A percentile compares a stretch with the other conserved stretches of the same genome.
Conservation (phyloP, 805 yeast genomes). For the Kluyveromyces dobzhanskii region DNA sequence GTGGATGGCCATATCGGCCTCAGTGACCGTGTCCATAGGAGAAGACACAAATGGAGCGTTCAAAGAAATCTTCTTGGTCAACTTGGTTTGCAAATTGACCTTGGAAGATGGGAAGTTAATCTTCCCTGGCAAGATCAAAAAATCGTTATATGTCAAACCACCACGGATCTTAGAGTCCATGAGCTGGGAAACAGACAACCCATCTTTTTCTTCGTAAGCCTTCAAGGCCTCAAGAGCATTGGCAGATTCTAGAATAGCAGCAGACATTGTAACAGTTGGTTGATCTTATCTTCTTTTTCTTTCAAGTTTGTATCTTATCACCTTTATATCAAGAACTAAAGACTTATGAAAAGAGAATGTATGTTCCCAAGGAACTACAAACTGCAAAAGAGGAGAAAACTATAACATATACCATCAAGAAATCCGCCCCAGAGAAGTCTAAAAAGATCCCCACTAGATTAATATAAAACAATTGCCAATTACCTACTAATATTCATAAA, state of each 20-base stretch:
- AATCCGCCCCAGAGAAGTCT: conserved; percentile 2
- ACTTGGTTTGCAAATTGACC: conserved; percentile 73
- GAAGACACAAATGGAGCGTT: conserved; percentile 95
- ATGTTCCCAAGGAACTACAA: too few relatives aligned
- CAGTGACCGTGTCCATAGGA: conserved; percentile 99
- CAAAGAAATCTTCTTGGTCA: conserved; percentile 86
- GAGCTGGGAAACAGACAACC: conserved; percentile 71
- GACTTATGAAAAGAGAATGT: too few relatives aligned
- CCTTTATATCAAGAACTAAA: too few relatives aligned
- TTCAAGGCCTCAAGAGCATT: conserved; percentile 63
- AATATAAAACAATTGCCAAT: too few relatives aligned
- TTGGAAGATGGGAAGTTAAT: conserved; percentile 75
- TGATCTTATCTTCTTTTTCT: too few relatives aligned
- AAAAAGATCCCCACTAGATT: conserved; percentile 1
- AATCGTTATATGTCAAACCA: conserved; percentile 96
- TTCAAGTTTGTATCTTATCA: too few relatives aligned
- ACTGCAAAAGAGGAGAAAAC: not conserved
- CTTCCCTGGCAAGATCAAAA: conserved; percentile 91
- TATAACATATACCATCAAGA: not conserved
- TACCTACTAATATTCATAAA: too few relatives aligned
- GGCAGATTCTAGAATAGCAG: conserved; percentile 32
- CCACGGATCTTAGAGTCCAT: conserved; percentile 90
- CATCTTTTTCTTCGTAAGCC: conserved; percentile 67
- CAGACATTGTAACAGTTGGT: conserved; percentile 10
- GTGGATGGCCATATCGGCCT: conserved; percentile 93